These are phyloP conservation scores for Leccinum sublutescens DNA, from an alignment of 768 basidiomycete species.

Conservation along the genomic window DNA sequence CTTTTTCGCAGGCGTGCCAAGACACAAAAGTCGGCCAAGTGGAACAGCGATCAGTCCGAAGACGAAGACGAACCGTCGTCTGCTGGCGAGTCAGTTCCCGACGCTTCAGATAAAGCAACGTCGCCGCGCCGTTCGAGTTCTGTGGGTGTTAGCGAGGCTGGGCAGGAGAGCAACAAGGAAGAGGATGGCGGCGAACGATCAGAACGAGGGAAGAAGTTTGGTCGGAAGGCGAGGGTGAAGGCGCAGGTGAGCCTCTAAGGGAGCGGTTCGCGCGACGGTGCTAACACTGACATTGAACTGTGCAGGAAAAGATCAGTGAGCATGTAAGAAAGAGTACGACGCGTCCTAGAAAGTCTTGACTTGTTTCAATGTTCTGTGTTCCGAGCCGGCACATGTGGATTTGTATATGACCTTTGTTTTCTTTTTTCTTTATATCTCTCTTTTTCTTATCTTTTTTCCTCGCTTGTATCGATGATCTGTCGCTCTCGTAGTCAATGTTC, in stretches of 20 bases:
- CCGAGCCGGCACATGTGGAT: neutral
- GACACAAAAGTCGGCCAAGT: slow-evolving; percentile 27
- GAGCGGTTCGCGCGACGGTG: neutral
- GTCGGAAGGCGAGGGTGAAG: slow-evolving; percentile 38
- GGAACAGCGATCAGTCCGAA: slow-evolving; percentile 34
- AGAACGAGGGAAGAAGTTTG: slow-evolving; percentile 35
- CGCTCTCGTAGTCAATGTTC: slow-evolving; percentile 4
- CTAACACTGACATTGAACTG: neutral
- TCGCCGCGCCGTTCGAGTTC: slow-evolving; percentile 30
- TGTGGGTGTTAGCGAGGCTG: slow-evolving; percentile 38
- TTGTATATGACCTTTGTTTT: slow-evolving; percentile 9
- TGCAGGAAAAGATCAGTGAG: slow-evolving; percentile 31
- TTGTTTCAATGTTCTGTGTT: neutral
- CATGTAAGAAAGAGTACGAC: slow-evolving; percentile 22
- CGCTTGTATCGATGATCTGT: slow-evolving; percentile 10
- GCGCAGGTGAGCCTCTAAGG: slow-evolving; percentile 37
- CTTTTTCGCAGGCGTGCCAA: slow-evolving; percentile 26
- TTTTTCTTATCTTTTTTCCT: neutral
- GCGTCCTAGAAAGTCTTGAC: slow-evolving; percentile 29
- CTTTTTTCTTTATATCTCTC: slow-evolving; percentile 11
- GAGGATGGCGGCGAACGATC: slow-evolving; percentile 29
- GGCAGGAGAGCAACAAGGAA: slow-evolving; percentile 28
- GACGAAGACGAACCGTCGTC: slow-evolving; percentile 27
- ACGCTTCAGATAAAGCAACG: slow-evolving; percentile 38
- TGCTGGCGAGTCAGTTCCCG: slow-evolving; percentile 33